Conservation (phyloP, 176 grass and related monocot species). For the Carex pumila region DNA sequence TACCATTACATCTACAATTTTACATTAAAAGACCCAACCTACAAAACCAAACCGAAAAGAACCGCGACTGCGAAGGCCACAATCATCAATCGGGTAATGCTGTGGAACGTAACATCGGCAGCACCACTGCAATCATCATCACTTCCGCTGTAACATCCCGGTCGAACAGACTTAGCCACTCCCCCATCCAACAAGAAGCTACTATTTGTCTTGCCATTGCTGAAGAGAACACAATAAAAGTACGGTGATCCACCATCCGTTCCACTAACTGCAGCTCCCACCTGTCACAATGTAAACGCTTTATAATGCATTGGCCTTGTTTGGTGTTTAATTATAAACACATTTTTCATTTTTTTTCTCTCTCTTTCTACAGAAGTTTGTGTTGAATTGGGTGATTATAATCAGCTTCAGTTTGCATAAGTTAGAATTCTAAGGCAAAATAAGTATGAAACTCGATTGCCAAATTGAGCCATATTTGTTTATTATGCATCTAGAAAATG, state of each 20-base stretch:
- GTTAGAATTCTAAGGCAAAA: background rate
- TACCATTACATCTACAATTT: background rate
- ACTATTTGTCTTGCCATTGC: constrained; percentile 49
- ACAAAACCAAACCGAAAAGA: constrained; percentile 36
- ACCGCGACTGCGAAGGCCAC: constrained; percentile 8
- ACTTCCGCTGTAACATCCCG: constrained; percentile 82
- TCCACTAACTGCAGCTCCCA: constrained; percentile 60
- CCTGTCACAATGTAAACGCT: background rate
- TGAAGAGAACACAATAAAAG: constrained; percentile 91
- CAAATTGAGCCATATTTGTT: background rate
- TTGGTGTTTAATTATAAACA: background rate
- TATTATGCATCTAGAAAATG: background rate
- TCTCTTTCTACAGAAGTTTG: background rate
- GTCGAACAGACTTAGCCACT: constrained; percentile 46
- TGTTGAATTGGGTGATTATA: background rate
- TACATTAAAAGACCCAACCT: constrained; percentile 1
- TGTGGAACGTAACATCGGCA: background rate
- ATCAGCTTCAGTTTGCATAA: background rate
- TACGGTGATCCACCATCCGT: constrained; percentile 48
- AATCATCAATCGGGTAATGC: constrained; percentile 11
- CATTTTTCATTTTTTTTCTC: background rate
- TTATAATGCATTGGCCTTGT: background rate
- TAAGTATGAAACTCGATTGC: background rate
- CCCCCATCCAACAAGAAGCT: constrained; percentile 70
- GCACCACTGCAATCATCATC: constrained; percentile 58